These are phyloP conservation scores for Candida sakaeoensis DNA, from an alignment of 805 yeast species.

Conservation along the genomic window DNA sequence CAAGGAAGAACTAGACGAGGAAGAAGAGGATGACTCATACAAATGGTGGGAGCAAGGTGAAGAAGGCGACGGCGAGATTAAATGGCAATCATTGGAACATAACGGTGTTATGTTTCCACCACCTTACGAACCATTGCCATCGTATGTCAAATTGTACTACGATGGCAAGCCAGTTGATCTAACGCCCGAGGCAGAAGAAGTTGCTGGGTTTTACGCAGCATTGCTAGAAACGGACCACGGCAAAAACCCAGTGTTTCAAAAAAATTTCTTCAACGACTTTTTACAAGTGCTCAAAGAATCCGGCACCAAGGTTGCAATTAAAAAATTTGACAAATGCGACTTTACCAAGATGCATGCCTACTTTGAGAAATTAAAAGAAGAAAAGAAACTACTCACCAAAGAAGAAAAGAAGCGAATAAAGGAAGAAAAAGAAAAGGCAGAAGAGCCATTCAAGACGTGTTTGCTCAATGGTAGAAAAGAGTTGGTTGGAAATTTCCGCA, in stretches of 20 bases:
- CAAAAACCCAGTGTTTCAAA: conserved; percentile 77
- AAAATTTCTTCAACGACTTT: conserved; percentile 84
- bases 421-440: conserved; percentile 67
- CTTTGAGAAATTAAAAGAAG: conserved; percentile 67
- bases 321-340: conserved; percentile 67
- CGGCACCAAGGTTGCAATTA: conserved; percentile 77
- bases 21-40: conserved; percentile 45
- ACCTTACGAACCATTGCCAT: conserved; percentile 80
- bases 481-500: conserved; percentile 87
- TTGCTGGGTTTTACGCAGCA: conserved; percentile 92
- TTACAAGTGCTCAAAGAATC: conserved; percentile 58
- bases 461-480: conserved; percentile 82
- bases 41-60: conserved; percentile 85
- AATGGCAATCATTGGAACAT: conserved; percentile 86
- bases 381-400: conserved; percentile 61
- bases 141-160: conserved; percentile 68
- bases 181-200: conserved; percentile 87
- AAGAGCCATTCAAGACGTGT: conserved; percentile 81
- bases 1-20: conserved; percentile 5
- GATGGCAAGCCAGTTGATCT: conserved; percentile 72
- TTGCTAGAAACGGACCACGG: conserved; percentile 87
- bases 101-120: conserved; percentile 95
- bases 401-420: conserved; percentile 76
- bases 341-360: conserved; percentile 69
- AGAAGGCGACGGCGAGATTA: conserved; percentile 67